Evolutionary conservation across 1,284 basidiomycete genomes (phyloP).

Genomic region (Cryptococcus sp.): DNA sequence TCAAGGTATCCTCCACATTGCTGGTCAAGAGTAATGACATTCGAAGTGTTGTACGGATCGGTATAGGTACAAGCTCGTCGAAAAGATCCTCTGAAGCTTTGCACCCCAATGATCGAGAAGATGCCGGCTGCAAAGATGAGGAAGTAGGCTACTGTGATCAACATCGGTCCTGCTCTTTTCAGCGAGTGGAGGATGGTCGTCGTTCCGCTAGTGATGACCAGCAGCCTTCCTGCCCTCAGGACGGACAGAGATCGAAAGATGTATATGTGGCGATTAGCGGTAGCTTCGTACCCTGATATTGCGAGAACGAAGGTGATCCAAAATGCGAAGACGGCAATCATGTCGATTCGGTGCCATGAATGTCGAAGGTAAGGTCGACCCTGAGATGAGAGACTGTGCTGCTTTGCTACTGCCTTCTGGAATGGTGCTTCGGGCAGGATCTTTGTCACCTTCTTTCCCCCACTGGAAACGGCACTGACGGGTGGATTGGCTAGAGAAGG

Average conservation of each 20-base stretch:
- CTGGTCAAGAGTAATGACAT: slow-evolving; percentile 55
- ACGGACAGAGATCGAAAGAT: slow-evolving; percentile 89
- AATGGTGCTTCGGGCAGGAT: slow-evolving; percentile 54
- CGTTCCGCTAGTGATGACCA: slow-evolving; percentile 89
- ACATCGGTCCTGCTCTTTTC: slow-evolving; percentile 83
- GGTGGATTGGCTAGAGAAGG: background rate
- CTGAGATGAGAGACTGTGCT: slow-evolving; percentile 45
- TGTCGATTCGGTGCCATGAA: slow-evolving; percentile 91
- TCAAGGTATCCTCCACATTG: slow-evolving; percentile 79
- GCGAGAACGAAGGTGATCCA: slow-evolving; percentile 71
- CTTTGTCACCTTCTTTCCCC: slow-evolving; percentile 12
- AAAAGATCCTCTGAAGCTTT: slow-evolving; percentile 83
- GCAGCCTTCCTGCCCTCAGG: slow-evolving; percentile 75
- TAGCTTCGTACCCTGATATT: slow-evolving; percentile 64
- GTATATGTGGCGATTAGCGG: slow-evolving; percentile 69
- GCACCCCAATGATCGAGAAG: slow-evolving; percentile 89
- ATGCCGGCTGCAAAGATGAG: slow-evolving; percentile 85
- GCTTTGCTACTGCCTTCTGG: slow-evolving; percentile 55
- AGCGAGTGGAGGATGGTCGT: slow-evolving; percentile 92
- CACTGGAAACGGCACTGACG: slow-evolving; percentile 1
- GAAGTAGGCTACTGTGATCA: slow-evolving; percentile 87
- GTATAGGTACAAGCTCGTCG: slow-evolving; percentile 59
- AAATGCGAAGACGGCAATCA: slow-evolving; percentile 67
- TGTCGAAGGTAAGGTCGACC: slow-evolving; percentile 79
- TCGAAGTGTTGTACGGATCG: slow-evolving; percentile 49